phyloP scores from a whole-genome alignment of 2,329 filamentous ascomycete genomes.

The Cryphonectria naterciae region DNA sequence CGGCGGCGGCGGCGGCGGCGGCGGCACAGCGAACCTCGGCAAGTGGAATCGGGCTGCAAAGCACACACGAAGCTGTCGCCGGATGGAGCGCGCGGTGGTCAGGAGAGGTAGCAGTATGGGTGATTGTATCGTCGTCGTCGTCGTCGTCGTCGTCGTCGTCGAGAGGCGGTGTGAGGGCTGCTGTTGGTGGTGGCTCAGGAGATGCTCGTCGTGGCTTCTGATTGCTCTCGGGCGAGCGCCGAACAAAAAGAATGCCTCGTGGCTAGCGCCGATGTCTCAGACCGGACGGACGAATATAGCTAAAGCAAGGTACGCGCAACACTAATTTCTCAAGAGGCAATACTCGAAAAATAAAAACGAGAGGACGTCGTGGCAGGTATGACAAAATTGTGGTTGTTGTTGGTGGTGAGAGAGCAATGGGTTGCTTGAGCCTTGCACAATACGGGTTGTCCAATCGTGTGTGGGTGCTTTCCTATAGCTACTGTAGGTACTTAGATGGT shows the following conservation, averaged over 20 bases:
- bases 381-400: not conserved
- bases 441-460: not conserved
- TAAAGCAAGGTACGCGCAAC: not conserved
- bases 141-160: not conserved
- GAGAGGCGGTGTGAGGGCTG: not conserved
- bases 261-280: constrained; percentile 10
- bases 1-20: not conserved
- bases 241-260: not conserved
- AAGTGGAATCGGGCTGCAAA: constrained; percentile 14
- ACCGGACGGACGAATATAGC: not conserved
- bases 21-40: constrained; percentile 11
- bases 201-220: not conserved
- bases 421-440: not conserved
- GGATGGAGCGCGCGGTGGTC: constrained; percentile 4
- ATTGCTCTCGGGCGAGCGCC: not conserved
- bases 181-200: not conserved
- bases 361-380: not conserved
- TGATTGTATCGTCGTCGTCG: not conserved
- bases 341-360: not conserved
- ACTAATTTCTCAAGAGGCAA: not conserved
- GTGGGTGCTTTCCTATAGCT: not conserved
- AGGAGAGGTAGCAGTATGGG: not conserved
- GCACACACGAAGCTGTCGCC: not conserved
- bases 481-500: not conserved
- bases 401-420: not conserved